Evolutionary conservation across 2,329 filamentous ascomycete species (phyloP), one percentile per base, ranked within the genome.

Genomic region (Aspergillus neotritici): DNA sequence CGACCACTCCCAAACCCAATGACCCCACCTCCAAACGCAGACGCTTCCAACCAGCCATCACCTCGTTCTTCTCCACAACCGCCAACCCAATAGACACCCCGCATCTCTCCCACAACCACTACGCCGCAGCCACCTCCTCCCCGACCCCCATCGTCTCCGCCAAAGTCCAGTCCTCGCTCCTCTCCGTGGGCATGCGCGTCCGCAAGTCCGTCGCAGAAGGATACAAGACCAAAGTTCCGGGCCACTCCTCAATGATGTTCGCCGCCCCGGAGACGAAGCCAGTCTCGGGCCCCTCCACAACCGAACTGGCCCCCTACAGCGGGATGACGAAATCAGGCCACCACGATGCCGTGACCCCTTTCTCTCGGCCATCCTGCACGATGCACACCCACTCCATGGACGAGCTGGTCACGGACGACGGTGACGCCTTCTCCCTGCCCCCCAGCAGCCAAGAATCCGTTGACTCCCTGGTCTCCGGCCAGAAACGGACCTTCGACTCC

Each of bases 141-240:
- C 63, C 53, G 8, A 67, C 71, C 12, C 79, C 80, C 3, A 56
- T 64, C 4, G 72, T 90, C 11, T 82, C 87, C 1, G 66, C 75
- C 16, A 74, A 74, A 6, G 75, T 94, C 28, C 87, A 95, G 66
- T 77, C 89, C 30, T 86, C 86, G 49, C 82, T 97, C n/a, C 75
- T 96, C 33, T 87, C 78, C 57, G 91, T 97, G 51, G 91, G 91
- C 57, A 96, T 96, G 89, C 84, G 91, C 16, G 78, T 97, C 39
- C 85, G 91, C 62, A 97, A 97, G 71, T 86, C 86, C 9, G 86
- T 97, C 6, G 85, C 88, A 1, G 90, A 96, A 63, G 91, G 91
- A 47, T 96, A 96, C 76, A 94, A 94, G 72, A 94, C 87, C 25
- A 25, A 25, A 8, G 3, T 8, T 8, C 21, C 21, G 4, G 21